These are phyloP conservation scores for Saksenaea vasiformis DNA, from an alignment of 371 early-diverging fungal species.

Conservation along the genomic window DNA sequence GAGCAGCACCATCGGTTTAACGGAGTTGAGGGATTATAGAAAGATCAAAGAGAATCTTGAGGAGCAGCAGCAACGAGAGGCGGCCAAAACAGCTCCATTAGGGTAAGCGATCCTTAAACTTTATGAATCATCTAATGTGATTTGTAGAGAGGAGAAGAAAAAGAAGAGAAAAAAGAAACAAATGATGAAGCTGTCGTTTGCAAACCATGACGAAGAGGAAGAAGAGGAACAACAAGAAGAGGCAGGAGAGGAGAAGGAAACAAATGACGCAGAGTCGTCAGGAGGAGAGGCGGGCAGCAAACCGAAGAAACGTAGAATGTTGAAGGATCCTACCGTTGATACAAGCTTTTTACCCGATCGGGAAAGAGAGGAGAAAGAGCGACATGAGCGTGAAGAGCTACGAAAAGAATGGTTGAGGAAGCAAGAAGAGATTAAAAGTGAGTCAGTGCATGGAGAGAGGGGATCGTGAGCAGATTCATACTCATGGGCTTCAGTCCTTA, in stretches of 20 bases:
- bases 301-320: conserved; percentile 61
- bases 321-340: conserved; percentile 90
- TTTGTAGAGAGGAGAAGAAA: conserved; percentile 55
- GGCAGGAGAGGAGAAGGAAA: conserved; percentile 43
- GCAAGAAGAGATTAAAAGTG: conserved; percentile 79
- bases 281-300: conserved; percentile 16
- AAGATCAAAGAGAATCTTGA: conserved; percentile 81
- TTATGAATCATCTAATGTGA: not conserved
- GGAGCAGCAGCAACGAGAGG: conserved; percentile 77
- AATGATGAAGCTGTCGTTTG: conserved; percentile 74
- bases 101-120: conserved; percentile 19
- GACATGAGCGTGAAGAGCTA: conserved; percentile 68
- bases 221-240: conserved; percentile 27
- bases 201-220: conserved; percentile 47
- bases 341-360: conserved; percentile 94
- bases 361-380: conserved; percentile 83
- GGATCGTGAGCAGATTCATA: not conserved
- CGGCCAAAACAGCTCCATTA: conserved; percentile 64
- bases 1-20: conserved; percentile 87
- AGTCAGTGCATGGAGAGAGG: conserved; percentile 6
- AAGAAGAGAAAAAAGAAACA: conserved; percentile 67
- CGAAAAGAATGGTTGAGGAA: conserved; percentile 57
- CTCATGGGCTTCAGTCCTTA: conserved; percentile 10
- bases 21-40: conserved; percentile 87
- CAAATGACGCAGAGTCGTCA: conserved; percentile 17